Evolutionary conservation across 495 filamentous ascomycete species (phyloP).

Genomic region (Penicillium ucsense): DNA sequence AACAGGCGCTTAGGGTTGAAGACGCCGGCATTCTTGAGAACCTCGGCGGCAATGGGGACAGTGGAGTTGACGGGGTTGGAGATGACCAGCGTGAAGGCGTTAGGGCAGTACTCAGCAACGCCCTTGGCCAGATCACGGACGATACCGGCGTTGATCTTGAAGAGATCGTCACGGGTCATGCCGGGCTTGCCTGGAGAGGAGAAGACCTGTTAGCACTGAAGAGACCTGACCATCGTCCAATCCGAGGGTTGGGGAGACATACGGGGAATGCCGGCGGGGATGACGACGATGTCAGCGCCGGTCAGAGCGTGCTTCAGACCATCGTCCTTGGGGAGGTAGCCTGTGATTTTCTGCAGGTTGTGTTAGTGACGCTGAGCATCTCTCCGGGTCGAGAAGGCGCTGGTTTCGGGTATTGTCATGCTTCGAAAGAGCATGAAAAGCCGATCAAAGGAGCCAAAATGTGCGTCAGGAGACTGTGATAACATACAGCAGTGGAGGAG

Average conservation of each 20-base stretch:
- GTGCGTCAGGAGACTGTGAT: background rate
- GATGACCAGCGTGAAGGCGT: constrained; percentile 90
- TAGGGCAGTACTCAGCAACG: constrained; percentile 76
- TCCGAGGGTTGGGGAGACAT: constrained; percentile 25
- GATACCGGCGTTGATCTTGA: constrained; percentile 96
- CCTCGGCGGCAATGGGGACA: constrained; percentile 93
- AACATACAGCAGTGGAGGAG: constrained; percentile 78
- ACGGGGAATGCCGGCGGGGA: constrained; percentile 97
- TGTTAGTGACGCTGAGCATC: constrained; percentile 7
- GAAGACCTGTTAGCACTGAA: constrained; percentile 3
- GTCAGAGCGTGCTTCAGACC: constrained; percentile 81
- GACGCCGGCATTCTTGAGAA: constrained; percentile 83
- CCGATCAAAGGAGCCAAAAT: too few relatives aligned
- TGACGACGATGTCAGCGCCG: constrained; percentile 88
- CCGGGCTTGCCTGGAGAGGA: constrained; percentile 76
- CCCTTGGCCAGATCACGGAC: constrained; percentile 79
- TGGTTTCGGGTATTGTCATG: too few relatives aligned
- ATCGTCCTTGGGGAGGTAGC: constrained; percentile 83
- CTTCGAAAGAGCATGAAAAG: background rate
- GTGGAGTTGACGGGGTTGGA: constrained; percentile 99
- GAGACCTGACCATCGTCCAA: background rate
- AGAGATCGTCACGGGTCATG: constrained; percentile 98
- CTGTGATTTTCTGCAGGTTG: constrained; percentile 67
- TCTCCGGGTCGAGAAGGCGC: background rate
- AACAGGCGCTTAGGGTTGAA: constrained; percentile 93